Evolutionary conservation across 441 rosid species (phyloP), one percentile per base, ranked within the genome.

Genomic region (Kokia cookei): DNA sequence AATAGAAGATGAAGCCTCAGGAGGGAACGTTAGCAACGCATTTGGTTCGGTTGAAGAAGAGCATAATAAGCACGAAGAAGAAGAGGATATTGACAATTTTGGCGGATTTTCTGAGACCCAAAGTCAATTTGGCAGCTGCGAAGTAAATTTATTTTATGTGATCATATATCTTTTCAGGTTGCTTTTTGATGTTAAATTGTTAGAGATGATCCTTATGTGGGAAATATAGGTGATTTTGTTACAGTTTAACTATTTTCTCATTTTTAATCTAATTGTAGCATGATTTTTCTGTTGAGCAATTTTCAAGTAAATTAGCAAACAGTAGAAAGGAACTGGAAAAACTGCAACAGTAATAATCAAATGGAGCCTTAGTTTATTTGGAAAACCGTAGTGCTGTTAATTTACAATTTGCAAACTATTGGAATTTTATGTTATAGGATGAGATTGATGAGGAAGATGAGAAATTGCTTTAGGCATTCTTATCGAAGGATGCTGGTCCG

Each of bases 361-460:
- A 66, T 26, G 40, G 57, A 62, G 17, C 11, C 7, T 59, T 59
- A 27, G 40, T 59, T 58, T 60, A 14, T 32, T 29, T 10, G 42
- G 43, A 19, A 19, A 10, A 19, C 13, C n/a, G 11, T 64, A 19
- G 47, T 64, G 6, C 45, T 15, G 43, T 65, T 22, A 15, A 2
- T 24, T 45, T 7, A 29, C 5, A 13, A 7, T 7, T 48, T 48
- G 69, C 6, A 12, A 14, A 6, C 8, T 43, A 45, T 65, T 67
- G 57, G 42, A 27, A 8, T 63, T 47, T 48, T 27, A 47, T 73
- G 50, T 57, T n/a, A 47, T 78, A 90, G 93, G 93, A 89, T 75
- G 90, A 88, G 65, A 85, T 93, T 59, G 83, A 88, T 75, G 96
- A 91, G 78, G 88, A 86, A 3, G 96, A 95, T 53, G 98, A 91